phyloP scores from a whole-genome alignment of 2,329 filamentous ascomycete species.

The Claviceps humidiphila region DNA sequence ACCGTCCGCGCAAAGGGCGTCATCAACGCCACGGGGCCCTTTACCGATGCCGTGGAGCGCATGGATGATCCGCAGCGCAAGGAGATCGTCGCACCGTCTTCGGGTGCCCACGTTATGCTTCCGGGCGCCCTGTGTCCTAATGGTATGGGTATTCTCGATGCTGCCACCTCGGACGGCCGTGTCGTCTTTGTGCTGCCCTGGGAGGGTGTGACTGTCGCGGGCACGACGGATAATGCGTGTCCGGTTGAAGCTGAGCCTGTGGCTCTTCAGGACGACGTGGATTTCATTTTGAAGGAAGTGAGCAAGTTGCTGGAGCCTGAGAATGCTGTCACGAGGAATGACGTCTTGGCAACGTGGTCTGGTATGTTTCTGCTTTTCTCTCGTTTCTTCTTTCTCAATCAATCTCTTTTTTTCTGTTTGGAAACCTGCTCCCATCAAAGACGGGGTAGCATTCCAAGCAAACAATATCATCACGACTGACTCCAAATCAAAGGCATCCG shows the following conservation, averaged over 20 bases:
- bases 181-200: conserved; percentile 82
- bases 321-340: conserved; percentile 58
- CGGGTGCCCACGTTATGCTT: conserved; percentile 72
- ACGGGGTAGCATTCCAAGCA: too few species aligned
- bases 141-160: conserved; percentile 73
- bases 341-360: conserved; percentile 72
- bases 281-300: conserved; percentile 71
- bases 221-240: conserved; percentile 66
- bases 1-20: conserved; percentile 65
- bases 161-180: conserved; percentile 68
- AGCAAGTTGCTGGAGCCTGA: conserved; percentile 64
- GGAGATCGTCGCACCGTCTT: conserved; percentile 67
- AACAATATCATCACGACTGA: too few species aligned
- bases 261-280: conserved; percentile 63
- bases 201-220: conserved; percentile 77
- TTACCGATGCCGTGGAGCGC: conserved; percentile 66
- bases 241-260: conserved; percentile 55
- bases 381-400: background rate
- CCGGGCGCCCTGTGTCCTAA: conserved; percentile 67
- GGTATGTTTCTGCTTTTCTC: conserved; percentile 31
- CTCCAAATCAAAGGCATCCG: conserved; percentile 39
- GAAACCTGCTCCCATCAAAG: too few species aligned
- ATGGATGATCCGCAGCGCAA: conserved; percentile 59
- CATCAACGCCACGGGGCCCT: conserved; percentile 75
- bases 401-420: too few species aligned